phyloP scores from a whole-genome alignment of 768 basidiomycete species.

The Lactifluus subvellereus region DNA sequence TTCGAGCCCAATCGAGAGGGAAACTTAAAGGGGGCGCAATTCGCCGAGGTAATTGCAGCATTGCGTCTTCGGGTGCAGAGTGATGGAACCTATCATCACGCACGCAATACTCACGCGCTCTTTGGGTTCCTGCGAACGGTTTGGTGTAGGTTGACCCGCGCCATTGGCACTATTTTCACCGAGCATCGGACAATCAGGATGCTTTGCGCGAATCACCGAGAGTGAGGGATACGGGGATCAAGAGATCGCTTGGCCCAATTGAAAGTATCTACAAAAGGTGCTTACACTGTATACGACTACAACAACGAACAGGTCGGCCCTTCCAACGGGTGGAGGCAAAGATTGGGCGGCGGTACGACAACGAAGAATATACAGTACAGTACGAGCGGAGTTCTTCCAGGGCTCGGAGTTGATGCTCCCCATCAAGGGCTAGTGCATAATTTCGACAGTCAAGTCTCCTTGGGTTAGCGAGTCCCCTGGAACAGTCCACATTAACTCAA shows the following conservation, averaged over 20 bases:
- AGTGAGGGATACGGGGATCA: neutral
- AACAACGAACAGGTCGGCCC: conserved; percentile 2
- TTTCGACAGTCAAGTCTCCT: conserved; percentile 88
- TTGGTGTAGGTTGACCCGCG: neutral
- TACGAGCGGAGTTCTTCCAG: neutral
- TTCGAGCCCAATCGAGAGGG: neutral
- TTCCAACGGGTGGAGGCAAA: neutral
- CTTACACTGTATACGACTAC: conserved; percentile 7
- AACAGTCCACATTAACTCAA: conserved; percentile 17
- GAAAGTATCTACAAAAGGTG: neutral
- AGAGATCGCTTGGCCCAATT: neutral
- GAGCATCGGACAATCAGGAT: neutral
- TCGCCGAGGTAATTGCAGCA: conserved; percentile 5
- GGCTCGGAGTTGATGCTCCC: neutral
- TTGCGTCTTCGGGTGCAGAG: conserved; percentile 10
- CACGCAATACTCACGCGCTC: conserved; percentile 2
- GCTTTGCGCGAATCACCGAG: neutral
- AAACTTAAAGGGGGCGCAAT: conserved; percentile 5
- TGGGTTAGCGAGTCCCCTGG: conserved; percentile 91
- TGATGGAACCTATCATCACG: neutral
- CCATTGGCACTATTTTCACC: neutral
- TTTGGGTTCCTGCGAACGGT: neutral
- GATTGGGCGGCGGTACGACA: neutral
- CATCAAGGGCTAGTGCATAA: conserved; percentile 48
- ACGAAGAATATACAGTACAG: neutral